Evolutionary conservation across 208 protist genomes (phyloP).

Genomic region (Trypanosoma caninum): DNA sequence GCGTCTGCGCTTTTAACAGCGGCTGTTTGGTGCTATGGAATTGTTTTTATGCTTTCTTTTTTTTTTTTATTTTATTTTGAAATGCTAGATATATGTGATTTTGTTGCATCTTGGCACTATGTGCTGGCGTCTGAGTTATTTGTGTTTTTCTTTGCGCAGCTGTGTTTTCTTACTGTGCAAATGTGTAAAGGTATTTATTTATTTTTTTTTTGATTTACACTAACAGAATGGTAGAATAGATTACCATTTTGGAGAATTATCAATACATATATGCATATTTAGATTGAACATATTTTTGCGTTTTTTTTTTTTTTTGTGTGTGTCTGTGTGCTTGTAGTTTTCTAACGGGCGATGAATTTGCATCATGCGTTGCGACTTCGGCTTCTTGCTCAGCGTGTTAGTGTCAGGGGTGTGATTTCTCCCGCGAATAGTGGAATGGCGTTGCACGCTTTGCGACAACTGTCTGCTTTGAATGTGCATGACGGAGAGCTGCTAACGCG

Average conservation of each 20-base stretch:
- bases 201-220: not conserved
- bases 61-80: constrained; percentile 7
- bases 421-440: constrained; percentile 38
- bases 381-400: constrained; percentile 25
- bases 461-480: constrained; percentile 26
- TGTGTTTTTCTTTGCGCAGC: not conserved
- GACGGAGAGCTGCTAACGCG: constrained; percentile 20
- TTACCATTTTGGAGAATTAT: no score
- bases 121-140: no score
- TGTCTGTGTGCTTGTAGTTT: constrained; percentile 18
- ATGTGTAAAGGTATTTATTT: not conserved
- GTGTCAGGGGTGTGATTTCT: constrained; percentile 34
- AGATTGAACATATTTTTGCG: not conserved
- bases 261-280: not conserved
- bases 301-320: constrained; percentile 12
- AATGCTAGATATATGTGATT: not conserved
- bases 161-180: not conserved
- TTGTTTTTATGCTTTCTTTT: constrained; percentile 3
- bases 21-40: no score
- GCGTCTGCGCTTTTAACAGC: no score
- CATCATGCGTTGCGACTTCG: constrained; percentile 8
- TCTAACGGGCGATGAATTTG: constrained; percentile 4
- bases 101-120: not conserved
- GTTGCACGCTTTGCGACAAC: constrained; percentile 38
- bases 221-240: no score